These are phyloP conservation scores for Yamadazyma siamensis DNA, from an alignment of 1,139 yeast species.

Conservation along the genomic window DNA sequence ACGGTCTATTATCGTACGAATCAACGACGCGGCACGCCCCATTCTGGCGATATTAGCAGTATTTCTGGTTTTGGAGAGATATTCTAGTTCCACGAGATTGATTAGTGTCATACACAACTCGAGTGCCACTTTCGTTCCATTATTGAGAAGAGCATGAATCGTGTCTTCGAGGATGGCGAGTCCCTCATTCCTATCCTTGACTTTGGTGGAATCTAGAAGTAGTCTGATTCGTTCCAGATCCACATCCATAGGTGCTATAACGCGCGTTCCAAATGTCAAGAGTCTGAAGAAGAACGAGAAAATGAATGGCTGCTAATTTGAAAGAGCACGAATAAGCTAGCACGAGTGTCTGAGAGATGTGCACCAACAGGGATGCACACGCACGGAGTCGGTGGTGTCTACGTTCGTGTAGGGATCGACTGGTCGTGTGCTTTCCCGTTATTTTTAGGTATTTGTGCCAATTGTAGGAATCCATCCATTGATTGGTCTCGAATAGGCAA, in stretches of 20 bases:
- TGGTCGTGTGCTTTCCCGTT: no score
- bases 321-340: no score
- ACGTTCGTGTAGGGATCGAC: no score
- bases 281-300: no score
- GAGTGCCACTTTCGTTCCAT: conserved; percentile 9
- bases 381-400: no score
- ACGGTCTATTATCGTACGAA: conserved; percentile 9
- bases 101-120: conserved; percentile 9
- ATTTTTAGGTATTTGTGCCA: no score
- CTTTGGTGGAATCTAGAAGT: conserved; percentile 11
- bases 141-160: conserved; percentile 6
- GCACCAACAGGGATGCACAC: no score
- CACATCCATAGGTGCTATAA: not conserved
- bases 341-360: no score
- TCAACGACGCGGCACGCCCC: conserved; percentile 6
- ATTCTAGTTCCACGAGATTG: conserved; percentile 10
- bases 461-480: no score
- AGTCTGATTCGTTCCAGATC: not conserved
- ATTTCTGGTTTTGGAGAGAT: conserved; percentile 6
- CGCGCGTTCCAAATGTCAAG: no score
- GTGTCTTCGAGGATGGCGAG: conserved; percentile 7
- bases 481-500: no score
- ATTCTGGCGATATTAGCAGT: conserved; percentile 6
- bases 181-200: conserved; percentile 13
- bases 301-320: no score